phyloP scores from a whole-genome alignment of 2,329 filamentous ascomycete species.

The Ophiostoma triangulosporum region DNA sequence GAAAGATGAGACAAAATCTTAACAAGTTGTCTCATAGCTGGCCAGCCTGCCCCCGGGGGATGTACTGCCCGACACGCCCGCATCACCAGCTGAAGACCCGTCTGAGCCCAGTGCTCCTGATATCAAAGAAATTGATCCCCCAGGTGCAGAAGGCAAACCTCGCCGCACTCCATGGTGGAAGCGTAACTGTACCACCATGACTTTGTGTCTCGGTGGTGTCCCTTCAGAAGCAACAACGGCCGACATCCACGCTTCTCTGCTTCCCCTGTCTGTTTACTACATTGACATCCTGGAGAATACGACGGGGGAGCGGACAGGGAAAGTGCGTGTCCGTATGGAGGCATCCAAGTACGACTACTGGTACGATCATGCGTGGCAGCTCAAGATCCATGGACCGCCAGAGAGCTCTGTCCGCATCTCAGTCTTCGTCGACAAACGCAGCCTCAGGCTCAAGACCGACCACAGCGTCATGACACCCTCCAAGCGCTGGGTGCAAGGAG shows the following conservation, averaged over 20 bases:
- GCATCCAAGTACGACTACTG: slow-evolving; percentile 41
- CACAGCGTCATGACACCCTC: slow-evolving; percentile 11
- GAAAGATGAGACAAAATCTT: no score
- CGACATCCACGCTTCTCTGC: slow-evolving; percentile 39
- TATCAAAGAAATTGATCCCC: background rate
- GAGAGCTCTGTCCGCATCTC: background rate
- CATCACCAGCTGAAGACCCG: background rate
- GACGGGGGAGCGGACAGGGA: slow-evolving; percentile 24
- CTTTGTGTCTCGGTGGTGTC: slow-evolving; percentile 21
- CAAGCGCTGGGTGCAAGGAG: slow-evolving; percentile 15
- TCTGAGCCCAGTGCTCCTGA: background rate
- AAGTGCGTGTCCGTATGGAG: slow-evolving; percentile 41
- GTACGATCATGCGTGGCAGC: slow-evolving; percentile 16
- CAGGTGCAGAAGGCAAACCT: slow-evolving; percentile 9
- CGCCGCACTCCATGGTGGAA: background rate
- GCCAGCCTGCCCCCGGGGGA: background rate
- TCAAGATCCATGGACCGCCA: background rate
- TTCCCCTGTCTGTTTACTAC: slow-evolving; percentile 16
- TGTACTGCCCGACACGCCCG: background rate
- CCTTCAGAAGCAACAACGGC: slow-evolving; percentile 23
- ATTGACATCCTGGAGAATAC: slow-evolving; percentile 41
- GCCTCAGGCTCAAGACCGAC: slow-evolving; percentile 4
- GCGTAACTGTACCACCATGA: slow-evolving; percentile 4
- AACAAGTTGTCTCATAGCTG: background rate
- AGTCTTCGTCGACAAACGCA: slow-evolving; percentile 5